phyloP scores from a whole-genome alignment of 129 eudicot genomes.

The Cynara cardunculus region DNA sequence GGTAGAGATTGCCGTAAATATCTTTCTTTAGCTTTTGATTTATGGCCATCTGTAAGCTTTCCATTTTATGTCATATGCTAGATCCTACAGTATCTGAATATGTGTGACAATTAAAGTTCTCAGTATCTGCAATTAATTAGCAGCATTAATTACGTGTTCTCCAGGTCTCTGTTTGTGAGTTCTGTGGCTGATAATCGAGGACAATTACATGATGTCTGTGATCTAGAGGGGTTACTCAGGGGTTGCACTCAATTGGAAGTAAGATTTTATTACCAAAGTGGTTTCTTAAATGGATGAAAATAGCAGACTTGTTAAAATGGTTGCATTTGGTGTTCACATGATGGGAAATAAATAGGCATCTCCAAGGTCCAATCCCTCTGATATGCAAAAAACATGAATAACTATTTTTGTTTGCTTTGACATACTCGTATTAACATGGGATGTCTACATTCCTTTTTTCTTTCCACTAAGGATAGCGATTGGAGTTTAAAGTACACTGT shows the following conservation, averaged over 20 bases:
- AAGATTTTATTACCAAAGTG: conserved; percentile 44
- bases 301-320: conserved; percentile 6
- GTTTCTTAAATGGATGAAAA: conserved; percentile 11
- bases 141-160: conserved; percentile 35
- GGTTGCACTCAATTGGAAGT: conserved; percentile 99
- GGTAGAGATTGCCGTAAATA: background rate
- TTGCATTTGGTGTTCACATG: conserved; percentile 16
- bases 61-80: conserved; percentile 4
- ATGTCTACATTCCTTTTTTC: background rate
- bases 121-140: conserved; percentile 29
- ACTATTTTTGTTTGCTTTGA: background rate
- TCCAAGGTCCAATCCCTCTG: background rate
- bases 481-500: conserved; percentile 5
- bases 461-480: background rate
- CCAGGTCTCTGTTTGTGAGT: conserved; percentile 90
- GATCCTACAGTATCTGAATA: conserved; percentile 18
- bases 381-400: conserved; percentile 5
- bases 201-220: conserved; percentile 70
- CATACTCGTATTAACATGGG: background rate
- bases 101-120: background rate
- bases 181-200: conserved; percentile 95
- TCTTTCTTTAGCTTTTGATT: conserved; percentile 15
- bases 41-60: conserved; percentile 10
- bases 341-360: conserved; percentile 4
- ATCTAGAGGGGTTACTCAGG: conserved; percentile 88